Evolutionary conservation across 1,284 basidiomycete genomes (phyloP), one percentile per base, ranked within the genome.

Genomic region (Pseudozyma hubeiensis): DNA sequence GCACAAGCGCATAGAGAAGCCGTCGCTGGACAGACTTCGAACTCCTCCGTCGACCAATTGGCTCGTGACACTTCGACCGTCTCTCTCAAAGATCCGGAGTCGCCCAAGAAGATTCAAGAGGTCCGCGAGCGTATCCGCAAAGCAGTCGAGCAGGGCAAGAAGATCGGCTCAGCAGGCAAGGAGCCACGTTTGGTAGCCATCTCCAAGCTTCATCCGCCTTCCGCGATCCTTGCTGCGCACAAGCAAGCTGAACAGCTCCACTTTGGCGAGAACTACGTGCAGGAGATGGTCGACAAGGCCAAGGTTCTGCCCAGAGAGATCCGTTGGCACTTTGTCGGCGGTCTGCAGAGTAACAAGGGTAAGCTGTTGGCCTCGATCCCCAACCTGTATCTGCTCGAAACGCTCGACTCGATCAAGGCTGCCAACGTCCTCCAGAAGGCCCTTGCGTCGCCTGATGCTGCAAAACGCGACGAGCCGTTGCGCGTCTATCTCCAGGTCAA

Each of bases 251-350:
- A 91, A 0, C 93, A 97, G 77, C 87, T 90, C 1, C 93, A 97
- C 84, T 99, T 98, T 84, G 96, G 97, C 11, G 96, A 99, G 86
- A 99, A 99, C 85, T 99, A 98, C 83, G 94, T 95, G 6, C 92
- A 97, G 78, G 96, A 98, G 83, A 85, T 99, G 71, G 90, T 90
- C n/a, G 93, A 94, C 48, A 99, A 84, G 59, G 78, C 82, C 43
- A 72, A 75, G 29, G 82, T 83, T 2, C 69, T 84, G 14, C 82
- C 82, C 2, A 41, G 54, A 7, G 67, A 76, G 58, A 68, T 77
- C 78, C 88, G 91, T 70, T 99, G 97, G 97, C 96, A 98, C 86
- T 98, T 97, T 84, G 96, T 99, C 75, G 96, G 96, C 7, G 90
- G 91, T 1, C 86, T 99, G 30, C 96, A 99, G 84, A 93, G 92